Conservation (phyloP, 2,329 filamentous ascomycete species). For the Lizonia empirigonia region DNA sequence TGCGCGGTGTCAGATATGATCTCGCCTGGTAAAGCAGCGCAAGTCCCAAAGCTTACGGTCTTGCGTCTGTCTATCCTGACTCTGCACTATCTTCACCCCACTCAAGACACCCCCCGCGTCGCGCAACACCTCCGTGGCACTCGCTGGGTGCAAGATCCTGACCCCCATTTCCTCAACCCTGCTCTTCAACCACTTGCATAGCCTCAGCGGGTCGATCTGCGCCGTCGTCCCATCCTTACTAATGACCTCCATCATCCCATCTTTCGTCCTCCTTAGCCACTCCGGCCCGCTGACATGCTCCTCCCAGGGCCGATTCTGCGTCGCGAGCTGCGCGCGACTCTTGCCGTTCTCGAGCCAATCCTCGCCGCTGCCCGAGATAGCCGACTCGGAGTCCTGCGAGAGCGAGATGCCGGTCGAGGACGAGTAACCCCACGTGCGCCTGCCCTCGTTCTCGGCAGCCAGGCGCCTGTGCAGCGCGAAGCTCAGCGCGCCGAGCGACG, state of each 20-base stretch:
- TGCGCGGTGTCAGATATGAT: conserved; percentile 25
- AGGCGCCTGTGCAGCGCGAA: conserved; percentile 71
- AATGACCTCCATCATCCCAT: conserved; percentile 65
- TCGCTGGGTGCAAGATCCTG: conserved; percentile 68
- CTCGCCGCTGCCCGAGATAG: conserved; percentile 56
- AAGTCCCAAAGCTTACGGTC: conserved; percentile 49
- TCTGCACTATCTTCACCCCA: conserved; percentile 50
- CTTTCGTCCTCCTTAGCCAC: conserved; percentile 64
- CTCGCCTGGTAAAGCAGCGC: too few relatives aligned
- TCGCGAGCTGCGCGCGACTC: conserved; percentile 63
- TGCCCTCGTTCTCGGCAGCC: conserved; percentile 64
- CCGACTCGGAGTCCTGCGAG: conserved; percentile 55
- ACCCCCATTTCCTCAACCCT: conserved; percentile 66
- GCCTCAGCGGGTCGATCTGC: conserved; percentile 70
- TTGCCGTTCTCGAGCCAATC: conserved; percentile 71
- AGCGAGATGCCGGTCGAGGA: conserved; percentile 62
- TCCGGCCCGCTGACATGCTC: conserved; percentile 50
- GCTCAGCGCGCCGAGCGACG: conserved; percentile 67
- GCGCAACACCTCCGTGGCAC: conserved; percentile 58
- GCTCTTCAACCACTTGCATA: conserved; percentile 70
- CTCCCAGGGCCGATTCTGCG: conserved; percentile 38
- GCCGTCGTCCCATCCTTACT: conserved; percentile 65
- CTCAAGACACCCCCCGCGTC: conserved; percentile 59
- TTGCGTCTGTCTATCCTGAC: conserved; percentile 51
- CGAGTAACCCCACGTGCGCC: conserved; percentile 63